Evolutionary conservation across 805 yeast species (phyloP).

Genomic region (Yamadazyma paraphyllophila): DNA sequence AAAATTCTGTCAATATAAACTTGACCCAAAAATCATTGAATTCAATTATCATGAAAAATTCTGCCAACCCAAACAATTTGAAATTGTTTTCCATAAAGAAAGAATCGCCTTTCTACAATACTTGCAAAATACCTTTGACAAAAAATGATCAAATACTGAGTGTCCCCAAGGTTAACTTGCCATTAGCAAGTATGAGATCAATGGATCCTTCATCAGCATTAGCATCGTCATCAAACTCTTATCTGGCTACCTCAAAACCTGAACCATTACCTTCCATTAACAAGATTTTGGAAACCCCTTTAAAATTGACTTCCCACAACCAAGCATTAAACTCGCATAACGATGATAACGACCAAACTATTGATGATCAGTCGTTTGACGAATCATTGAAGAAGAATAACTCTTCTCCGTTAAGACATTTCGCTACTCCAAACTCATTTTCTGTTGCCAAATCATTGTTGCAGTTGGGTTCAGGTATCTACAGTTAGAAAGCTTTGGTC

Average conservation of each 20-base stretch:
- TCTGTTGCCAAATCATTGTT: constrained; percentile 45
- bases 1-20: constrained; percentile 11
- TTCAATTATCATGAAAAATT: constrained; percentile 3
- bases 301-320: constrained; percentile 21
- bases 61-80: constrained; percentile 13
- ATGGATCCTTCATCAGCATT: constrained; percentile 4
- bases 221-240: constrained; percentile 1
- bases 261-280: constrained; percentile 37
- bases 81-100: constrained; percentile 39
- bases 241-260: background rate
- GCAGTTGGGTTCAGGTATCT: constrained; percentile 33
- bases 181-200: constrained; percentile 1
- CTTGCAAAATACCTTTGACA: constrained; percentile 14
- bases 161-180: background rate
- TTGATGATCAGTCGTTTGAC: constrained; percentile 24
- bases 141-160: constrained; percentile 1
- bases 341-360: constrained; percentile 16
- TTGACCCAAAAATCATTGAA: constrained; percentile 11
- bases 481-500: constrained; percentile 6
- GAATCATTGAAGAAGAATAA: constrained; percentile 16
- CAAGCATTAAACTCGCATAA: background rate
- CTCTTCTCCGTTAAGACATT: constrained; percentile 34
- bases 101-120: constrained; percentile 29
- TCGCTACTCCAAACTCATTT: constrained; percentile 47
- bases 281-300: constrained; percentile 44